Evolutionary conservation across 768 basidiomycete genomes (phyloP), one percentile per base, ranked within the genome.

Genomic region (Boletus rubroflammeus): DNA sequence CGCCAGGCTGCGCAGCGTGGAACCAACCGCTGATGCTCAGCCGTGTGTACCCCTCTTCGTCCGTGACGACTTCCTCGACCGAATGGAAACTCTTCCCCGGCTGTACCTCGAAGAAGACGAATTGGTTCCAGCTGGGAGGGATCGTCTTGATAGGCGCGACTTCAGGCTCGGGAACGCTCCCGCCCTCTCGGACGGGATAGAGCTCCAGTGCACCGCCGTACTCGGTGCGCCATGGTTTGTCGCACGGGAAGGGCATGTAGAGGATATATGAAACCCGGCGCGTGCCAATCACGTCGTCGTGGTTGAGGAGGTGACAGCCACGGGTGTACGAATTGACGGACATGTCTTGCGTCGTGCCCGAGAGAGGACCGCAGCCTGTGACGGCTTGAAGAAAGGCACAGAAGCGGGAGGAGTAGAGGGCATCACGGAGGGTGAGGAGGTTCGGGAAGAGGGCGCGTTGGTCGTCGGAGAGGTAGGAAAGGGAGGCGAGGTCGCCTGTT

Each of bases 11-110:
- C 0, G 93, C 87, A 23, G 86, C 84, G 67, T 98, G 96, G 75
- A 98, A 98, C 96, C 96, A 98, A 7, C 96, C 96, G 62, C 90
- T 93, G 62, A 98, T 90, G 59, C 90, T 93, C 62, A 98, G 72
- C 34, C 96, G 76, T 62, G 87, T 80, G 41, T 84, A 73, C 0
- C 86, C 87, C 41, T 89, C 88, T 57, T 84, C 74, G 21, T 72
- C 82, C 0, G 91, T 86, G n/a, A 96, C 83, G 31, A 98, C 96
- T 68, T 98, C 96, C 65, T 98, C 90, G 5, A 98, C 96, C 0
- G 93, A 90, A 70, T 98, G 96, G 73, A 98, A 98, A 64, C 94
- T 97, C 68, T 80, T 77, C 0, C 96, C 95, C 0, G 96, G 96
- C 71, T 96, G 93, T n/a, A 97, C 94, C 63, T 87, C 83, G 63